Percentiles rank a stretch among this genome's conserved stretches.
Conservation (phyloP, 257 asterid genomes). For the Nicotiana otophora region DNA sequence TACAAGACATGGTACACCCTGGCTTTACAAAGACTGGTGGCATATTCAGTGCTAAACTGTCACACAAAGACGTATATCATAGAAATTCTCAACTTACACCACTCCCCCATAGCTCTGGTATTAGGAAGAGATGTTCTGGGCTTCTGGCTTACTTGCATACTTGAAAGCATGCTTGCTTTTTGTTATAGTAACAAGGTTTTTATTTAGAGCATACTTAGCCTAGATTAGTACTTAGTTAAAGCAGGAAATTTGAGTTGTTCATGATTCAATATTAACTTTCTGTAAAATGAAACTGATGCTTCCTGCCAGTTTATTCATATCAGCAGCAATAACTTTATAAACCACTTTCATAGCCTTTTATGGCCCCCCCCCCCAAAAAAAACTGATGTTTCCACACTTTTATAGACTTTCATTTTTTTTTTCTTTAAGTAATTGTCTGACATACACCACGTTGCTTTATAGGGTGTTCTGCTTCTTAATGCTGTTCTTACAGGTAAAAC, state of each 20-base stretch:
- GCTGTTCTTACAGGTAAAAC: conserved; percentile 86
- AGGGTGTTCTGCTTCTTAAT: conserved; percentile 94
- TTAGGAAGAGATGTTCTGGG: background rate
- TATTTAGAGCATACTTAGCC: background rate
- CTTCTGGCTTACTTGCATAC: background rate
- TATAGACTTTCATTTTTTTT: background rate
- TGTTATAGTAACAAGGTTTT: background rate
- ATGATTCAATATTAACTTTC: background rate
- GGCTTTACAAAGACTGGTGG: background rate
- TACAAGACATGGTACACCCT: background rate
- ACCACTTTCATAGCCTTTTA: background rate
- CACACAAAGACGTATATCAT: background rate
- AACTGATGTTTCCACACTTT: background rate
- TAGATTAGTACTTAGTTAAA: background rate
- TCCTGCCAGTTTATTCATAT: background rate
- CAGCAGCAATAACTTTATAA: background rate
- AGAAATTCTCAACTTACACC: background rate
- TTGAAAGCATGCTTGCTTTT: background rate
- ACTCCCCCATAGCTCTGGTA: background rate
- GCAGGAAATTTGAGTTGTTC: conserved; percentile 1
- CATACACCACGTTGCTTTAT: conserved; percentile 19
- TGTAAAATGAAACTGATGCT: background rate
- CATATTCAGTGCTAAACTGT: background rate
- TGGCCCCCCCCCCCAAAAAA: no score
- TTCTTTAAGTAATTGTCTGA: conserved; percentile 14